A percentile compares a stretch with the other conserved stretches of the same genome.
phyloP scores from a whole-genome alignment of 768 basidiomycete species.

The Naganishia randhawae region DNA sequence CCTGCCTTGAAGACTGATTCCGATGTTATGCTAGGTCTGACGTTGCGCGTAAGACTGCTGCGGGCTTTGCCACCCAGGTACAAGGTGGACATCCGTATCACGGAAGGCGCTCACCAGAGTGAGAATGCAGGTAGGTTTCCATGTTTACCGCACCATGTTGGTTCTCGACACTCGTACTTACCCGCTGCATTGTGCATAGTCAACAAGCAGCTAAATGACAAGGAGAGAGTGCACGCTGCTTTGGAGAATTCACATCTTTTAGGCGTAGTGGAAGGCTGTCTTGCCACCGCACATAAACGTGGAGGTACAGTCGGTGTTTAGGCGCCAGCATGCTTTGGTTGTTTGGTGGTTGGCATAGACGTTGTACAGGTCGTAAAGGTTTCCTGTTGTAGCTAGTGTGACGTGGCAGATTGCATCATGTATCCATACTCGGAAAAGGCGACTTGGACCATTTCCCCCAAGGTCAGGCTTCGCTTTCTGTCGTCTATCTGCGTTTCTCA shows the following conservation, averaged over 20 bases:
- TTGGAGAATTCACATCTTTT: slow-evolving; percentile 84
- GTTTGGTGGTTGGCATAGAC: neutral
- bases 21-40: slow-evolving; percentile 62
- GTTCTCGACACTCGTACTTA: neutral
- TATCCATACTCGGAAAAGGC: neutral
- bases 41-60: slow-evolving; percentile 85
- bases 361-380: neutral
- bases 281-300: slow-evolving; percentile 54
- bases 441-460: too few species aligned
- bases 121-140: slow-evolving; percentile 70
- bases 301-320: slow-evolving; percentile 34
- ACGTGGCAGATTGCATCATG: neutral
- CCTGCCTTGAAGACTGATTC: neutral
- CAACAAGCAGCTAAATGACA: slow-evolving; percentile 98
- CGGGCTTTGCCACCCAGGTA: slow-evolving; percentile 85
- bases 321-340: neutral
- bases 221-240: slow-evolving; percentile 95
- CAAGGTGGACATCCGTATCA: slow-evolving; percentile 88
- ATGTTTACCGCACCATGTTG: neutral
- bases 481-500: too few species aligned
- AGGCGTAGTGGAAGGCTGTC: slow-evolving; percentile 78
- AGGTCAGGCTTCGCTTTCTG: too few species aligned
- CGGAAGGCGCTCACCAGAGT: slow-evolving; percentile 93
- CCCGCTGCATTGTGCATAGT: too few species aligned
- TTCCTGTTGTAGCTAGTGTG: neutral